These are phyloP conservation scores for Penicillium sp. DNA, from an alignment of 2,329 filamentous ascomycete genomes.

Conservation along the genomic window DNA sequence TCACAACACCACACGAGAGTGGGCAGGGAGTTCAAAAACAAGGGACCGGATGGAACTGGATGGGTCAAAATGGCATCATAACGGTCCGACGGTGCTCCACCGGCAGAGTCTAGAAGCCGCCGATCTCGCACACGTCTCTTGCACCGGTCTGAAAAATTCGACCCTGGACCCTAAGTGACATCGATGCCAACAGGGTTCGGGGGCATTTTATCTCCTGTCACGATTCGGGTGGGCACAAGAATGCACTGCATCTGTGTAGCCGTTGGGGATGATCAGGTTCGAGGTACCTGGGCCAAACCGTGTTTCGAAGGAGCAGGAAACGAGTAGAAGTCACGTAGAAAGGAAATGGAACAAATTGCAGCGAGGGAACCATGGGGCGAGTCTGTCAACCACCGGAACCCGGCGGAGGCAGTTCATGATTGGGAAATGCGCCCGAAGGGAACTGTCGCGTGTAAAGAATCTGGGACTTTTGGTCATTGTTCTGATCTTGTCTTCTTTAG, in stretches of 20 bases:
- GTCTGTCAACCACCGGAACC: constrained; percentile 22
- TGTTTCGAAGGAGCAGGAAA: background rate
- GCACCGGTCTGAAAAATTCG: background rate
- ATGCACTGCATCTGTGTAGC: constrained; percentile 15
- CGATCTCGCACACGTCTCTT: constrained; percentile 13
- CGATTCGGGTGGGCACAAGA: constrained; percentile 1
- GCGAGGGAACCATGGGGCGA: constrained; percentile 5
- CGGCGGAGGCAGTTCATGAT: constrained; percentile 11
- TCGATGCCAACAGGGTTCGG: constrained; percentile 4
- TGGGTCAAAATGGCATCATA: constrained; percentile 15
- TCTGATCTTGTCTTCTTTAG: too few species aligned
- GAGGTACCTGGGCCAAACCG: background rate
- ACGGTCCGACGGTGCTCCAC: constrained; percentile 11
- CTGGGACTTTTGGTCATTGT: background rate
- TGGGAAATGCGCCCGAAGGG: constrained; percentile 3
- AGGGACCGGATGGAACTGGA: background rate
- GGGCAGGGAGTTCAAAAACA: background rate
- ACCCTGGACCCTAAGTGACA: background rate
- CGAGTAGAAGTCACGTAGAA: background rate
- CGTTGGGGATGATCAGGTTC: constrained; percentile 1
- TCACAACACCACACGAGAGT: background rate
- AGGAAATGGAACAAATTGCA: background rate
- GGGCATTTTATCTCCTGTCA: background rate
- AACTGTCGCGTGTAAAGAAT: constrained; percentile 11
- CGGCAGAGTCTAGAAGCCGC: constrained; percentile 18